Base-by-base conservation (phyloP, 441 rosid genomes). In the Pelargonium cotyledonis region DNA sequence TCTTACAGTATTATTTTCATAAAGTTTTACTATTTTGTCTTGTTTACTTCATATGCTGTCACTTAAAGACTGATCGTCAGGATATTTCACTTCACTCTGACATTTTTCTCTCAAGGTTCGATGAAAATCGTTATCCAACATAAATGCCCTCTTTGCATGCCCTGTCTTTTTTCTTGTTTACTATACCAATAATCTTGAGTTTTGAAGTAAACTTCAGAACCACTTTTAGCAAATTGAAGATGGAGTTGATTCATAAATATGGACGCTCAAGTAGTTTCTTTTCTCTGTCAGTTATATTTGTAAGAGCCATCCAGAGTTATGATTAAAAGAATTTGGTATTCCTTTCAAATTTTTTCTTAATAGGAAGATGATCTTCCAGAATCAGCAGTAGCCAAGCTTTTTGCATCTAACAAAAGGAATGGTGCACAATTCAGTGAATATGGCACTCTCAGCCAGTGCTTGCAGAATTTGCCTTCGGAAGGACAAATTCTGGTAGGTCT, bases 331-430 rank as follows among this genome's bases (percentile, higher is more conserved):
- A 47, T 60, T 35, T 73, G 72, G 66, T 68, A 60, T 74, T 70
- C 65, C 44, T 11, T 67, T 72, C 40, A 4, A 63, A 44, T 70
- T 21, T 65, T 3, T 53, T 26, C 43, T 78, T 78, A 63, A 70
- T 66, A 95, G 99, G 99, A 89, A 73, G 80, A 77, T 29, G 92
- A 90, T 80, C 72, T 83, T 73, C 94, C 97, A 14, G 99, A 95
- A 83, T 79, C 89, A 80, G 99, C 93, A 69, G 86, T 95, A 69
- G 99, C 99, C 12, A 88, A 85, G 74, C 95, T 95, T 74, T 90
- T 92, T 81, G 91, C 95, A 70, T 80, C 84, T 76, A 86, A 80
- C 68, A 90, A 85, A 86, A 82, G 65, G 73, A 83, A 85, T 76
- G 78, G 74, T 63, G 23, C 75, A 23, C 91, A 81, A 75, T 82